phyloP scores from a whole-genome alignment of 1,139 yeast species.

The Hyphopichia wangnamkhiaoensis region DNA sequence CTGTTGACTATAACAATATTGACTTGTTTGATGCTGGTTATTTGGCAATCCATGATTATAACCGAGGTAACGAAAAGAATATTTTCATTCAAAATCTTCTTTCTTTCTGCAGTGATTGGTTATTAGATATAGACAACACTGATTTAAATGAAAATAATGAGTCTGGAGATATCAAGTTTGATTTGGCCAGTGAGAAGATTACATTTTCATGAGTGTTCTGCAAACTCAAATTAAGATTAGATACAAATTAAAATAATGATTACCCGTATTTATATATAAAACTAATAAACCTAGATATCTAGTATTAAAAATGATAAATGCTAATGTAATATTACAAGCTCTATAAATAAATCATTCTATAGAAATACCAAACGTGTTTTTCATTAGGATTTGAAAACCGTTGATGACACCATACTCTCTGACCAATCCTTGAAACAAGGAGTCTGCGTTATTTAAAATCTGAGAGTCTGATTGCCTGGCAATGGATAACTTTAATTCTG shows the following conservation, averaged over 20 bases:
- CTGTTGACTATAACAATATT: constrained; percentile 2
- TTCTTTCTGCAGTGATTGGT: constrained; percentile 29
- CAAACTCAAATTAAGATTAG: too few species aligned
- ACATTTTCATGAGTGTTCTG: constrained; percentile 10
- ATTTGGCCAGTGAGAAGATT: constrained; percentile 27
- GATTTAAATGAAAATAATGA: not conserved
- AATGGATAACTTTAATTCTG: constrained; percentile 17
- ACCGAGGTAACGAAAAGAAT: constrained; percentile 33
- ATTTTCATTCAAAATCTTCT: constrained; percentile 29
- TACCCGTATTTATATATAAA: too few species aligned
- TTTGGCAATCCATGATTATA: constrained; percentile 39
- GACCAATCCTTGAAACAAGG: constrained; percentile 22
- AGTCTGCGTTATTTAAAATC: constrained; percentile 1
- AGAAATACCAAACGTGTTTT: constrained; percentile 20
- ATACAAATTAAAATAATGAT: too few species aligned
- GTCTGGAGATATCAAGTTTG: constrained; percentile 15
- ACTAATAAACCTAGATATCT: too few species aligned
- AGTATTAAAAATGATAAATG: too few species aligned
- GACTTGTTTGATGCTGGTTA: constrained; percentile 15
- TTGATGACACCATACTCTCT: constrained; percentile 26
- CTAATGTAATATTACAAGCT: not conserved
- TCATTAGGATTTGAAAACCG: constrained; percentile 25
- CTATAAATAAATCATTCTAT: constrained; percentile 1
- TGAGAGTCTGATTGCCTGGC: constrained; percentile 5
- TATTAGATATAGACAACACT: constrained; percentile 7